Evolutionary conservation across 257 asterid species (phyloP).

Genomic region (Haberlea rhodopensis): DNA sequence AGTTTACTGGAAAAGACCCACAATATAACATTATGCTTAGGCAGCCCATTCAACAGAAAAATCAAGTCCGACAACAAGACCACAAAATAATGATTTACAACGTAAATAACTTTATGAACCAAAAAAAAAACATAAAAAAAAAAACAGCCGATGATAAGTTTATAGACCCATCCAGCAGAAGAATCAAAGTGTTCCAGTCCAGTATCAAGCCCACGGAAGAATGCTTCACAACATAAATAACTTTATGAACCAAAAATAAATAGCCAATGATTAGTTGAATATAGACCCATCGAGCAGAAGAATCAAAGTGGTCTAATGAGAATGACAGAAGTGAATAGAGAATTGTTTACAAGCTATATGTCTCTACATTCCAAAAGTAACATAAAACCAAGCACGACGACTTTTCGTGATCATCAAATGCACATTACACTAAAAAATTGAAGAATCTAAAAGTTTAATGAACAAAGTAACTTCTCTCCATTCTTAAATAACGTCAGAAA

Average conservation of each 20-base stretch:
- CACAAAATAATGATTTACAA: background rate
- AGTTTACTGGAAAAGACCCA: background rate
- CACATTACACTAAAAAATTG: constrained; percentile 1
- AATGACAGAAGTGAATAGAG: constrained; percentile 6
- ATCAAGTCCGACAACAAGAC: constrained; percentile 7
- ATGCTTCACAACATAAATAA: constrained; percentile 5
- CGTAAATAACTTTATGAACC: background rate
- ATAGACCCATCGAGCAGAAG: background rate
- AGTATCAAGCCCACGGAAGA: constrained; percentile 1
- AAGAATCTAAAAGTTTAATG: constrained; percentile 12
- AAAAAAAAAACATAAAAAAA: background rate
- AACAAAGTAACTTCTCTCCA: constrained; percentile 5
- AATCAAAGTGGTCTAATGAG: constrained; percentile 4
- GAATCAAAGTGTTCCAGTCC: no score
- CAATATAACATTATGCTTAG: background rate
- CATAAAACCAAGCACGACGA: constrained; percentile 1
- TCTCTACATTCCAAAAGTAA: constrained; percentile 8
- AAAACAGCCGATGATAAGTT: constrained; percentile 16
- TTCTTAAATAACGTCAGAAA: constrained; percentile 13
- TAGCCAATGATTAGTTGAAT: constrained; percentile 17
- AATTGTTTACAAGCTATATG: background rate
- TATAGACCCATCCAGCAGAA: no score
- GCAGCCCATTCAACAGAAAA: constrained; percentile 13
- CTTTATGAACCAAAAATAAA: background rate
- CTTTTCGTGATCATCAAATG: background rate